phyloP scores from a whole-genome alignment of 2,329 filamentous ascomycete genomes.

The Fusarium sp. region DNA sequence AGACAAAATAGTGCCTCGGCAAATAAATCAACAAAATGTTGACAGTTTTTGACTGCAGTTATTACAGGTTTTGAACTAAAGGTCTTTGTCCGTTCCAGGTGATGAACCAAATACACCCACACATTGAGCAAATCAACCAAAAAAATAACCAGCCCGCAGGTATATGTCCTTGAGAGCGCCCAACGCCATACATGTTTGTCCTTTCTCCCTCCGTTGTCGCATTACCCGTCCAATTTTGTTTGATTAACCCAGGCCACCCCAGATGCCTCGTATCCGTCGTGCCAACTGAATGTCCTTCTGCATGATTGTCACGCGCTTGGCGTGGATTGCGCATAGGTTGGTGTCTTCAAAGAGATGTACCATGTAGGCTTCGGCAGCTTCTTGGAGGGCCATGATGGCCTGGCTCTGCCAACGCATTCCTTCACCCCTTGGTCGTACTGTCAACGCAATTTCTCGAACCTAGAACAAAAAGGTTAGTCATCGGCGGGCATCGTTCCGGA shows the following conservation, averaged over 20 bases:
- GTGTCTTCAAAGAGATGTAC: slow-evolving; percentile 89
- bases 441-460: slow-evolving; percentile 78
- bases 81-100: background rate
- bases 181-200: slow-evolving; percentile 32
- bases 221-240: slow-evolving; percentile 1
- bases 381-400: slow-evolving; percentile 92
- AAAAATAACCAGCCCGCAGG: slow-evolving; percentile 34
- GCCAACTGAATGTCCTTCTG: slow-evolving; percentile 98
- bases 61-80: slow-evolving; percentile 22
- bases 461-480: slow-evolving; percentile 36
- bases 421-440: slow-evolving; percentile 73
- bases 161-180: slow-evolving; percentile 43
- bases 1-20: background rate
- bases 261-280: slow-evolving; percentile 82
- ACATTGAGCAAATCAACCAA: slow-evolving; percentile 29
- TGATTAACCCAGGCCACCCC: slow-evolving; percentile 76
- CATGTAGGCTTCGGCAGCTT: slow-evolving; percentile 96
- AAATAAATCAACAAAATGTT: slow-evolving; percentile 5
- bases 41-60: slow-evolving; percentile 24
- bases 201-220: slow-evolving; percentile 25
- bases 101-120: slow-evolving; percentile 9
- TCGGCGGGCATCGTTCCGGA: background rate
- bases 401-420: slow-evolving; percentile 96
- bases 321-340: slow-evolving; percentile 96
- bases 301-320: slow-evolving; percentile 97